Conservation (phyloP, 2,329 filamentous ascomycete genomes). For the Fusarium sp. region DNA sequence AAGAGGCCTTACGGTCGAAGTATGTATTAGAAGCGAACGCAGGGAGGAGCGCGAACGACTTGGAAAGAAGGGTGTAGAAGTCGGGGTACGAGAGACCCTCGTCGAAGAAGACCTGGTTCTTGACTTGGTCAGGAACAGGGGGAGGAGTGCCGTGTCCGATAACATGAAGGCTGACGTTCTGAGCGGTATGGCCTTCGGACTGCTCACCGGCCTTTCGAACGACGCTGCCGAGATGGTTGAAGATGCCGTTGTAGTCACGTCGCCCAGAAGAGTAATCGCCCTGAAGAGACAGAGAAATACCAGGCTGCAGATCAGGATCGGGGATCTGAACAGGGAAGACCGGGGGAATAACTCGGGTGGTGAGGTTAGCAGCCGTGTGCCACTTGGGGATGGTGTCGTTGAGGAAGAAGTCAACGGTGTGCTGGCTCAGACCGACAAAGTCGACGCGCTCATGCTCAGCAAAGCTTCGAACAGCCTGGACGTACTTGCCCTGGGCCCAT, state of each 20-base stretch:
- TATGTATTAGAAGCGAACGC: constrained; percentile 45
- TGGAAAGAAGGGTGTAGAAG: constrained; percentile 41
- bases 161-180: constrained; percentile 42
- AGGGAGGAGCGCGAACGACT: constrained; percentile 40
- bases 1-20: constrained; percentile 46
- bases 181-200: background rate
- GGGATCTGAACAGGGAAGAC: constrained; percentile 42
- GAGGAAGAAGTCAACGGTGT: constrained; percentile 41
- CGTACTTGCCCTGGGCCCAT: constrained; percentile 39
- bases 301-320: constrained; percentile 24
- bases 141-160: constrained; percentile 43
- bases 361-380: constrained; percentile 29
- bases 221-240: constrained; percentile 41
- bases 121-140: constrained; percentile 39
- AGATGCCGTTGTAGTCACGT: constrained; percentile 44
- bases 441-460: constrained; percentile 36
- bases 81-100: constrained; percentile 43
- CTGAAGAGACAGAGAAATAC: constrained; percentile 44
- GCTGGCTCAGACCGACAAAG: constrained; percentile 45
- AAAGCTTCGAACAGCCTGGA: constrained; percentile 37
- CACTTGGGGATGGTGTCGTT: constrained; percentile 39
- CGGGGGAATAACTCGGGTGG: constrained; percentile 41
- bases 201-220: constrained; percentile 36
- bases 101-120: constrained; percentile 41
- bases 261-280: constrained; percentile 45